Evolutionary conservation across 2,329 filamentous ascomycete species (phyloP), one percentile per base, ranked within the genome.

Genomic region (Coniochaeta hoffmannii): DNA sequence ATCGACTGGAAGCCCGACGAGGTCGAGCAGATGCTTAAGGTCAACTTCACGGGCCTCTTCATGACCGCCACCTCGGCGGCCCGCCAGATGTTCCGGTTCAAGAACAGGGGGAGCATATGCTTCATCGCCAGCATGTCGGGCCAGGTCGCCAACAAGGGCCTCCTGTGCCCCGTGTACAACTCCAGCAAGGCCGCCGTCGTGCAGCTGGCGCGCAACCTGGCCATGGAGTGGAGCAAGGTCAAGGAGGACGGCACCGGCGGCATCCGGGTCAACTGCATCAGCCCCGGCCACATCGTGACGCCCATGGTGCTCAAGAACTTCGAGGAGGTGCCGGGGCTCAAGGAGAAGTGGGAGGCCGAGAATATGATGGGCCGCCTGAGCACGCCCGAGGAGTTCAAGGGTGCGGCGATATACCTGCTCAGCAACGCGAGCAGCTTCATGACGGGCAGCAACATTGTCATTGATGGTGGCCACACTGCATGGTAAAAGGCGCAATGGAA

Each of bases 251-350:
- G 69, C 14, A 66, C 62, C 1, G 73, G 85, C 57, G 81, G 81
- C 4, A 87, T 89, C 58, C 74, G 86, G 0, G 81, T 89, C 55
- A 89, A 89, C 68, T 87, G 82, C 28, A 78, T 89, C 55, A 86
- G 81, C 46, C 85, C 86, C 0, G 86, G 86, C 0, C 85, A 87
- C 60, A 86, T 88, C 57, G 71, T 85, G 6, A 87, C 84, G 2
- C 81, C 83, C 1, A 91, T 91, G 88, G 87, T 89, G 0, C 78
- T 85, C 64, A 79, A 82, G 62, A 76, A 89, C 50, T 89, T 91
- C 62, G 76, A 83, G 58, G 78, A 88, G 61, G 85, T 82, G 19
- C 87, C 88, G 0, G 83, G 86, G 34, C 69, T 77, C 35, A 68
- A 67, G 54, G 67, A 72, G 53, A 78, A 81, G 55, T 91, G 88